Evolutionary conservation across 345 rosid genomes (phyloP), one percentile per base, ranked within the genome.

Genomic region (Lepidium africanum): DNA sequence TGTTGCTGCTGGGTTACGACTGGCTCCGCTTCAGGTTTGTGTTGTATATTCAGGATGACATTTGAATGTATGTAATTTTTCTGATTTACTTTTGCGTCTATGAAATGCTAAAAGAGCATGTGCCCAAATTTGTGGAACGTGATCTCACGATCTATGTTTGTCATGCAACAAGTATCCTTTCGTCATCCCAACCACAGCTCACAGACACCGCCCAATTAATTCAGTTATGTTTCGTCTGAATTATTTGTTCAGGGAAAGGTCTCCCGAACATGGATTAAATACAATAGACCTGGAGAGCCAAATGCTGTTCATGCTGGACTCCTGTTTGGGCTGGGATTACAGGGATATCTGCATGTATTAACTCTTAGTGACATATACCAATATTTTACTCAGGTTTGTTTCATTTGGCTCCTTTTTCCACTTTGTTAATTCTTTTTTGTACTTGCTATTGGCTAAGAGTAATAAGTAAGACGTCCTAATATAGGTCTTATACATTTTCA

Each of bases 211-310:
- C 38, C 35, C 43, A 59, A 16, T 53, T 43, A 59, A 53, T 17
- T 16, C 40, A 59, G 37, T 60, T 73, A 52, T 60, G 57, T 69
- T 54, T 60, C 6, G 32, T 54, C 42, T 48, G 57, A 39, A 63
- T 58, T 55, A 19, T 49, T 80, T 73, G 13, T 79, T 63, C 85
- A 94, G 99, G 97, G 97, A 49, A 94, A 88, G 74, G 85, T 91
- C 77, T 94, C 99, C 67, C 85, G 99, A 79, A 88, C 97, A 33
- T 94, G 99, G 99, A 85, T 94, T 71, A 77, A 60, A 57, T 94
- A 94, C 74, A 94, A 94, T 82, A 90, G 84, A 81, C 96, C 99
- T 21, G 80, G 79, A 76, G 96, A 88, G 77, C 87, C 97, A 77
- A 90, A 81, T 81, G 88, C 77, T 65, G 54, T 79, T 77, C 99